A percentile compares a stretch with the other conserved stretches of the same genome.
These are phyloP conservation scores for Trichoderma orchidacearum DNA, from an alignment of 495 filamentous ascomycete genomes.

Conservation along the genomic window DNA sequence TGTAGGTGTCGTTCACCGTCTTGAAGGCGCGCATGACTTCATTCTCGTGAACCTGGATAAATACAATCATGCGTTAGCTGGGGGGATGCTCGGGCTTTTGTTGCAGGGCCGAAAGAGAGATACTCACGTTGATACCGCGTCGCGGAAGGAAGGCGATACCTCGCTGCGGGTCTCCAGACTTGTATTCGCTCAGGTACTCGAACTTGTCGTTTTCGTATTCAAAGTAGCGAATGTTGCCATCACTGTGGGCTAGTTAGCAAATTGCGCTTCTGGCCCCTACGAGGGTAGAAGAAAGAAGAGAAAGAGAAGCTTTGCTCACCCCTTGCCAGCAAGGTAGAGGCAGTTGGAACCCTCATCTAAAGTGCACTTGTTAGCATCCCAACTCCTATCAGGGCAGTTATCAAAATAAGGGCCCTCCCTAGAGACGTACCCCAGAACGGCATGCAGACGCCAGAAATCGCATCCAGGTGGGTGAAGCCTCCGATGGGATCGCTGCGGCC, in stretches of 20 bases:
- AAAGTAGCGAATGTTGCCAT: conserved; percentile 97
- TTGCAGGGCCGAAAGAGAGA: background rate
- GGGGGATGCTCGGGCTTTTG: too few species aligned
- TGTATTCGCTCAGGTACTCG: conserved; percentile 90
- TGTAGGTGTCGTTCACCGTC: conserved; percentile 85
- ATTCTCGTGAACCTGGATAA: conserved; percentile 76
- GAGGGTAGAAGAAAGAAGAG: background rate
- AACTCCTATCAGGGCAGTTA: background rate
- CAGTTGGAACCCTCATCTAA: conserved; percentile 78
- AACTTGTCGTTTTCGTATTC: conserved; percentile 97
- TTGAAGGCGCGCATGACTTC: conserved; percentile 94
- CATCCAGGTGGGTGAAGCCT: conserved; percentile 77
- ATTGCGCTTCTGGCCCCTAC: background rate
- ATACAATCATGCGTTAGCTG: conserved; percentile 12
- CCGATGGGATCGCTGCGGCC: conserved; percentile 74
- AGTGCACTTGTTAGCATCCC: conserved; percentile 13
- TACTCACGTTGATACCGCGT: conserved; percentile 71
- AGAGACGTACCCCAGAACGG: conserved; percentile 79
- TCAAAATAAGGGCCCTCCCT: too few species aligned
- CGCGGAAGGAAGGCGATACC: conserved; percentile 92
- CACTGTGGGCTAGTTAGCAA: conserved; percentile 36
- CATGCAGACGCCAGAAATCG: conserved; percentile 96
- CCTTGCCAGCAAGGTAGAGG: conserved; percentile 89
- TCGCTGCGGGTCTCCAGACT: conserved; percentile 85
- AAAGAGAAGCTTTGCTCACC: conserved; percentile 40